phyloP scores from a whole-genome alignment of 73 alveolate species.

The Blepharisma stoltei region DNA sequence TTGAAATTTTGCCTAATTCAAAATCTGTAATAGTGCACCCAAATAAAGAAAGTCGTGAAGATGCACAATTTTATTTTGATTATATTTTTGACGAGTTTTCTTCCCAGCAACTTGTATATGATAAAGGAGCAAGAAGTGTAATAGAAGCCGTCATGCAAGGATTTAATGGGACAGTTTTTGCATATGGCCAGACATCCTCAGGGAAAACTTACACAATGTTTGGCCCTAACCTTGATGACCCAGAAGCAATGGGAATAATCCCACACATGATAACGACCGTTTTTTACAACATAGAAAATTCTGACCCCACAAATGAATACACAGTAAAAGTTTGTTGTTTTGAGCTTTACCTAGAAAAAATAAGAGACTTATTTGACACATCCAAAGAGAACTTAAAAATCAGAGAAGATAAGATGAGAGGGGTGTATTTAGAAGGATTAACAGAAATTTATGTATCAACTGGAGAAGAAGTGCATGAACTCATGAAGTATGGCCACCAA shows the following conservation, averaged over 20 bases:
- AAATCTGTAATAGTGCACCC: too few relatives aligned
- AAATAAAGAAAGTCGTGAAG: too few relatives aligned
- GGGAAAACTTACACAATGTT: slow-evolving; percentile 96
- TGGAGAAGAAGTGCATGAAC: slow-evolving; percentile 56
- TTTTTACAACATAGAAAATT: slow-evolving; percentile 52
- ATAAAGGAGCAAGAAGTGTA: slow-evolving; percentile 62
- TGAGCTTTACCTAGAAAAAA: slow-evolving; percentile 73
- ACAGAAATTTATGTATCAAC: slow-evolving; percentile 62
- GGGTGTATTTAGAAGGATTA: slow-evolving; percentile 77
- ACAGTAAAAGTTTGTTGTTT: slow-evolving; percentile 51
- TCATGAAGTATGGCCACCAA: slow-evolving; percentile 66
- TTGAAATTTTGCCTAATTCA: too few relatives aligned
- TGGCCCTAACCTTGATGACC: slow-evolving; percentile 48
- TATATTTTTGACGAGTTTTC: too few relatives aligned
- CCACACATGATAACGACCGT: slow-evolving; percentile 87
- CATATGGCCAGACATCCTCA: slow-evolving; percentile 97
- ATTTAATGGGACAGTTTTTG: slow-evolving; percentile 90
- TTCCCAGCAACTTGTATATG: slow-evolving; percentile 30
- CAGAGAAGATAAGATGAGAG: slow-evolving; percentile 70
- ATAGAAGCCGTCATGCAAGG: slow-evolving; percentile 81
- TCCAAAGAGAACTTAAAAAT: slow-evolving; percentile 49
- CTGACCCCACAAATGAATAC: slow-evolving; percentile 32
- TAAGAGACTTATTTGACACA: slow-evolving; percentile 67
- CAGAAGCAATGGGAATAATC: slow-evolving; percentile 51
- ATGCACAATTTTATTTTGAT: too few relatives aligned